Conservation (phyloP, 2,329 filamentous ascomycete species). For the Cercospora zeae-maydis region DNA sequence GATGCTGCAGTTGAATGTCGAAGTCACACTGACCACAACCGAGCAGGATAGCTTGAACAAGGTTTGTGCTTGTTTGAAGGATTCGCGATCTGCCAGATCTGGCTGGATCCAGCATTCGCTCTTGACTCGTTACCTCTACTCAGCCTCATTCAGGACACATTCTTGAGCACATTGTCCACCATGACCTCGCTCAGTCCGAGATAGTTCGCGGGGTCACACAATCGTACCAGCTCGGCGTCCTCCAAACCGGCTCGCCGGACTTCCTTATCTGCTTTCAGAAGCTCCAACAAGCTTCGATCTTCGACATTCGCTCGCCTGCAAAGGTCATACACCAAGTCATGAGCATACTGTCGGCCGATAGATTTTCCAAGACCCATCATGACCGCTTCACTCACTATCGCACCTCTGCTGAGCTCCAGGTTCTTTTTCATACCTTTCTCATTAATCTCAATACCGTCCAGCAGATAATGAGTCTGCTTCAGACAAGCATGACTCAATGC, state of each 20-base stretch:
- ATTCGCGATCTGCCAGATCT: not conserved
- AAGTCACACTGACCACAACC: not conserved
- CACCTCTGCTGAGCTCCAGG: conserved; percentile 36
- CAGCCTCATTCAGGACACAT: not conserved
- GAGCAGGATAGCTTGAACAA: not conserved
- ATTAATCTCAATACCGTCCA: conserved; percentile 30
- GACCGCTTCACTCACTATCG: conserved; percentile 38
- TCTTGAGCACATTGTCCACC: conserved; percentile 28
- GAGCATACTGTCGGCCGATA: conserved; percentile 36
- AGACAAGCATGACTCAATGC: conserved; percentile 28
- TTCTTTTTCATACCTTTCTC: conserved; percentile 29
- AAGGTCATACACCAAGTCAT: conserved; percentile 39
- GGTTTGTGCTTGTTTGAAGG: not conserved
- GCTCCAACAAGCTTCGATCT: conserved; percentile 23
- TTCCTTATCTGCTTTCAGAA: conserved; percentile 26
- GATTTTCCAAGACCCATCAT: conserved; percentile 40
- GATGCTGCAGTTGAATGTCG: not conserved
- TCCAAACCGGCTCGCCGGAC: conserved; percentile 23
- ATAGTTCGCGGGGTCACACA: conserved; percentile 31
- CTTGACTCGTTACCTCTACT: not conserved
- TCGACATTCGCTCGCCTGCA: conserved; percentile 30
- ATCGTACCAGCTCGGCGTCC: conserved; percentile 23
- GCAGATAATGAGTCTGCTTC: conserved; percentile 25
- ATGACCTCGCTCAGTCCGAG: conserved; percentile 30
- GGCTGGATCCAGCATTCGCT: not conserved